Conservation (phyloP, 768 basidiomycete genomes). For the Suillus sp. region DNA sequence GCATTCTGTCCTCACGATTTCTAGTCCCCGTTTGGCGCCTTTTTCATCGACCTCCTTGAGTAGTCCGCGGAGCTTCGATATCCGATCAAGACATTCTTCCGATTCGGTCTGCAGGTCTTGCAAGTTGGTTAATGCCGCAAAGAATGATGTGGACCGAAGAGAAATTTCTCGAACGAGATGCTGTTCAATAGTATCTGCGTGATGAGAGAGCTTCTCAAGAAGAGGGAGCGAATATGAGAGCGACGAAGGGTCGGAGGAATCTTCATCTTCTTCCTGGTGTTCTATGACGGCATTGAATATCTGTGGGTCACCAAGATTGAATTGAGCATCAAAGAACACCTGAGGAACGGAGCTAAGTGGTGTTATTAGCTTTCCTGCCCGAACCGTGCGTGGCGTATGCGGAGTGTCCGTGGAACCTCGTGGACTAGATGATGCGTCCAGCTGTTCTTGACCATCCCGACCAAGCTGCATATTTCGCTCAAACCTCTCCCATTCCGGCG, state of each 20-base stretch:
- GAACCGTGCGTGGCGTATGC: constrained; percentile 32
- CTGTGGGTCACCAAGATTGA: constrained; percentile 79
- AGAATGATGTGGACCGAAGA: constrained; percentile 89
- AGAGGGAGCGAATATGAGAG: constrained; percentile 71
- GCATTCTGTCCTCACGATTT: constrained; percentile 66
- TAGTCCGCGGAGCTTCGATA: constrained; percentile 68
- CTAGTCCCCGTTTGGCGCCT: constrained; percentile 77
- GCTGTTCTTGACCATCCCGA: constrained; percentile 34
- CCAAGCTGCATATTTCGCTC: constrained; percentile 44
- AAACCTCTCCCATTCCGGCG: constrained; percentile 79
- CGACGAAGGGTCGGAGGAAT: constrained; percentile 55
- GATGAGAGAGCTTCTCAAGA: constrained; percentile 87
- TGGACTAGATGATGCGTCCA: constrained; percentile 20
- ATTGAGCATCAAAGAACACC: constrained; percentile 76
- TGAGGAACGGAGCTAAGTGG: constrained; percentile 74
- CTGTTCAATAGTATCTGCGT: constrained; percentile 91
- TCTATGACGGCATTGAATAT: constrained; percentile 81
- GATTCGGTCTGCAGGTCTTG: constrained; percentile 92
- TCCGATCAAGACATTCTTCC: constrained; percentile 74
- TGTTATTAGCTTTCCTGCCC: constrained; percentile 54
- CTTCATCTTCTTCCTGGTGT: constrained; percentile 42
- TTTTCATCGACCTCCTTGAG: constrained; percentile 76
- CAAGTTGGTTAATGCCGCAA: constrained; percentile 92
- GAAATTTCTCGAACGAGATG: constrained; percentile 94
- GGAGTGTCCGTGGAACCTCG: constrained; percentile 14